phyloP scores from a whole-genome alignment of 2,329 filamentous ascomycete species.

The Aspergillus unguis region DNA sequence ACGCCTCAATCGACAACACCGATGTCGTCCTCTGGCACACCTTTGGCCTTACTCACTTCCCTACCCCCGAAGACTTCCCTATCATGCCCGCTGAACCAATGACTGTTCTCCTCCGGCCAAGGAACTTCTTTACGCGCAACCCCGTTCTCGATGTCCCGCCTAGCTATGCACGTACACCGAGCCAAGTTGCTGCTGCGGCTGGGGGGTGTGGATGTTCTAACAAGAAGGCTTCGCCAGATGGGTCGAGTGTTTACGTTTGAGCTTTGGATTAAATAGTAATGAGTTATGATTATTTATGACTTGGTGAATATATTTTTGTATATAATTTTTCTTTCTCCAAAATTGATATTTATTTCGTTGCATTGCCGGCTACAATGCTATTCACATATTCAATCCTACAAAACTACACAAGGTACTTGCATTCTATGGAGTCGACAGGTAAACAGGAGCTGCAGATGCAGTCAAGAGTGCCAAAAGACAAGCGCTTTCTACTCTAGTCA shows the following conservation, averaged over 20 bases:
- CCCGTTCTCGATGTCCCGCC: conserved; percentile 78
- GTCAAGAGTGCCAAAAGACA: too few species aligned
- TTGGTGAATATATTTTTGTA: neutral
- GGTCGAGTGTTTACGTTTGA: conserved; percentile 39
- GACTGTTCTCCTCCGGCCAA: conserved; percentile 70
- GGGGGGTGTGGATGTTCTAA: conserved; percentile 29
- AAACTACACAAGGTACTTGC: too few species aligned
- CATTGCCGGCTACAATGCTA: too few species aligned
- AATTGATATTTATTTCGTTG: too few species aligned
- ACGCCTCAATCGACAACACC: conserved; percentile 69
- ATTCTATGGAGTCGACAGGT: too few species aligned
- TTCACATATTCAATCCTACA: too few species aligned
- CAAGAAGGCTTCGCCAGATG: conserved; percentile 32
- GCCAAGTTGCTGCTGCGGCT: conserved; percentile 55
- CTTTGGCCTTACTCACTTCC: conserved; percentile 87
- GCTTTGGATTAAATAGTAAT: neutral
- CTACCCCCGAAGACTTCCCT: conserved; percentile 84
- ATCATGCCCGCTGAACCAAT: conserved; percentile 88
- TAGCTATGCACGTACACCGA: conserved; percentile 69
- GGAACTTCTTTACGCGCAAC: conserved; percentile 79
- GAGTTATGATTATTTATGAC: neutral
- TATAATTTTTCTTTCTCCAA: neutral
- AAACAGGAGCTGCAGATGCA: too few species aligned
- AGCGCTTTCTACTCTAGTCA: too few species aligned
- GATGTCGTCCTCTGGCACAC: conserved; percentile 93